Evolutionary conservation across 768 basidiomycete species (phyloP).

Genomic region (Panus rudis): DNA sequence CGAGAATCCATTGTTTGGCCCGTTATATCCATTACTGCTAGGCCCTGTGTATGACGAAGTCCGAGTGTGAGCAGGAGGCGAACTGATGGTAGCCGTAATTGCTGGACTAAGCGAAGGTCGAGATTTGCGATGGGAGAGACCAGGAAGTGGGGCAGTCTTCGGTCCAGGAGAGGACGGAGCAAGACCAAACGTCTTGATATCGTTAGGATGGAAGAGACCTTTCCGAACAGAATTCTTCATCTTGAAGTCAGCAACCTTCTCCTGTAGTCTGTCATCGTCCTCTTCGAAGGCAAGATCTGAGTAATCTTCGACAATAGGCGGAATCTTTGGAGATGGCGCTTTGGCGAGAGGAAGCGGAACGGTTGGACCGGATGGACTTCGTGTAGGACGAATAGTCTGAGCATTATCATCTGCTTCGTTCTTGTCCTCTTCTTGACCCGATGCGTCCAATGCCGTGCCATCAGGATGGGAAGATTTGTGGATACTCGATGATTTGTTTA

Average conservation of each 20-base stretch:
- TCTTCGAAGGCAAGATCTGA: slow-evolving; percentile 83
- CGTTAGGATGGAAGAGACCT: slow-evolving; percentile 83
- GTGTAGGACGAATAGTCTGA: slow-evolving; percentile 70
- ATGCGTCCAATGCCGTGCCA: neutral
- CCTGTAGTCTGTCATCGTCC: slow-evolving; percentile 60
- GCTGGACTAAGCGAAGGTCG: slow-evolving; percentile 45
- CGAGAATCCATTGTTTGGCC: too few relatives aligned
- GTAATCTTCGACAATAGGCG: slow-evolving; percentile 81
- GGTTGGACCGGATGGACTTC: slow-evolving; percentile 51
- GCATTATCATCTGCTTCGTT: slow-evolving; percentile 63
- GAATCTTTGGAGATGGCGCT: slow-evolving; percentile 54
- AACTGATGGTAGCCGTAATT: slow-evolving; percentile 21
- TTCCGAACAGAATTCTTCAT: slow-evolving; percentile 66
- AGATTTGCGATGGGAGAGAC: slow-evolving; percentile 44
- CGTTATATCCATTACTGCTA: slow-evolving; percentile 30
- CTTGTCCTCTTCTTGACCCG: slow-evolving; percentile 51
- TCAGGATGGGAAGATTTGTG: neutral
- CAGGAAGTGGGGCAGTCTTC: slow-evolving; percentile 60
- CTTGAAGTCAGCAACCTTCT: slow-evolving; percentile 84
- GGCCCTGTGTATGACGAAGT: slow-evolving; percentile 38
- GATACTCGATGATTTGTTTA: neutral
- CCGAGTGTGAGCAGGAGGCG: slow-evolving; percentile 39
- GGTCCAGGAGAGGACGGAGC: slow-evolving; percentile 46
- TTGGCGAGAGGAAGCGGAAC: slow-evolving; percentile 44
- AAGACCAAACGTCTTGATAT: slow-evolving; percentile 73